These are phyloP conservation scores for Dionaea muscipula DNA, from an alignment of 179 eudicot genomes.

Conservation along the genomic window DNA sequence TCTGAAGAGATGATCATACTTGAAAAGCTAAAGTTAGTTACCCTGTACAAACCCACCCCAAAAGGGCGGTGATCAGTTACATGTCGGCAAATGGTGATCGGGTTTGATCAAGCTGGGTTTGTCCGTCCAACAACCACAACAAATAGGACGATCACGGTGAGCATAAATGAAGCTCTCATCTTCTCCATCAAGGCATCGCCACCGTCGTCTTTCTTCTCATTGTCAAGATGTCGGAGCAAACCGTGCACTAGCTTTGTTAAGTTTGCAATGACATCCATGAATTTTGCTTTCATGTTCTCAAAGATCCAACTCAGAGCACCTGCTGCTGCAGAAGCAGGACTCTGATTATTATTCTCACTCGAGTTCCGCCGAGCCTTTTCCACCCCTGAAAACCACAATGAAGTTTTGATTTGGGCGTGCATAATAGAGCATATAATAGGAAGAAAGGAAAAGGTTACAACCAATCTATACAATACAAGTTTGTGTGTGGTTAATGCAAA, in stretches of 20 bases:
- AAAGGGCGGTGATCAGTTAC: background rate
- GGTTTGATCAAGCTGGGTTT: conserved; percentile 28
- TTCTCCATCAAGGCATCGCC: conserved; percentile 26
- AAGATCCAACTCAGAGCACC: conserved; percentile 31
- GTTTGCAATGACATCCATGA: conserved; percentile 31
- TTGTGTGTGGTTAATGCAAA: too few species aligned
- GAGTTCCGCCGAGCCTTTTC: conserved; percentile 10
- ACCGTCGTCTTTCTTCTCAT: conserved; percentile 15
- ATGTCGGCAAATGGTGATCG: conserved; percentile 42
- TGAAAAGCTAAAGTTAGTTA: too few species aligned
- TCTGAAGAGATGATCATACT: too few species aligned
- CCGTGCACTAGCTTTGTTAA: conserved; percentile 23
- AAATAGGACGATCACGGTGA: conserved; percentile 39
- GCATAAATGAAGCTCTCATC: conserved; percentile 38
- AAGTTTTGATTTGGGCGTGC: too few species aligned
- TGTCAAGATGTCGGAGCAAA: conserved; percentile 21
- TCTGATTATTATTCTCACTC: conserved; percentile 12
- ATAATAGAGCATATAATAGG: too few species aligned
- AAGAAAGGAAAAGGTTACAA: too few species aligned
- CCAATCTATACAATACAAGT: too few species aligned
- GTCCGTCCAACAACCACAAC: conserved; percentile 55
- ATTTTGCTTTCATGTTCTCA: conserved; percentile 29
- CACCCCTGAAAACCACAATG: conserved; percentile 17
- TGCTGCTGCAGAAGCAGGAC: conserved; percentile 12
- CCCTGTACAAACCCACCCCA: background rate